These are phyloP conservation scores for Pythium guiyangense DNA, from an alignment of 352 stramenopile genomes.

Conservation along the genomic window DNA sequence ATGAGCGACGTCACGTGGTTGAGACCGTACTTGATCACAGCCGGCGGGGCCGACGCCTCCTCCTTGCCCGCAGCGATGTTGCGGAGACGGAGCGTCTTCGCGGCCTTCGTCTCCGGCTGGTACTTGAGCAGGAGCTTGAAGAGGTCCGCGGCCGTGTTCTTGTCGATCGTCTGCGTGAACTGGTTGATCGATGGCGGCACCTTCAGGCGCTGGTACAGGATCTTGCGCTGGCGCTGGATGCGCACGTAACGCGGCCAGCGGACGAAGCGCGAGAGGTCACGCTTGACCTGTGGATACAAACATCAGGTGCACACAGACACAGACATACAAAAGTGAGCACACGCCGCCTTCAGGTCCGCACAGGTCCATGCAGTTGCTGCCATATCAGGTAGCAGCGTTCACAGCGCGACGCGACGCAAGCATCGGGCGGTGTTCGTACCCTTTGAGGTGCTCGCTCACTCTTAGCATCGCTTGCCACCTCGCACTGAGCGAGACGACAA, in stretches of 20 bases:
- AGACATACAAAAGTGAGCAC: slow-evolving; percentile 11
- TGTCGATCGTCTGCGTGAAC: slow-evolving; percentile 97
- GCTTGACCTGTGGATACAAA: slow-evolving; percentile 74
- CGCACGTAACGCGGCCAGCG: slow-evolving; percentile 98
- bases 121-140: slow-evolving; percentile 99
- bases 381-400: slow-evolving; percentile 12
- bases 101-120: slow-evolving; percentile 97
- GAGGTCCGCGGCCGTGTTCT: slow-evolving; percentile 97
- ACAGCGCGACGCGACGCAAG: slow-evolving; percentile 4
- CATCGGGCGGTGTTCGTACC: slow-evolving; percentile 50
- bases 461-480: neutral
- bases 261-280: slow-evolving; percentile 98
- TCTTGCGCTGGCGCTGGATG: slow-evolving; percentile 98
- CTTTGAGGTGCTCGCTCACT: slow-evolving; percentile 53
- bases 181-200: slow-evolving; percentile 98
- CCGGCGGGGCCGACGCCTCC: slow-evolving; percentile 80
- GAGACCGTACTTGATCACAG: slow-evolving; percentile 97
- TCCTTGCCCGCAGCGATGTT: slow-evolving; percentile 94
- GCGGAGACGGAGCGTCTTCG: slow-evolving; percentile 97
- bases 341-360: neutral
- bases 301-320: neutral
- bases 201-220: slow-evolving; percentile 98
- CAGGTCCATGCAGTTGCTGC: neutral
- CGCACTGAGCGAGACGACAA: neutral
- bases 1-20: slow-evolving; percentile 99